Conservation (phyloP, 2,329 filamentous ascomycete genomes). For the Trichophyton schoenleinii region DNA sequence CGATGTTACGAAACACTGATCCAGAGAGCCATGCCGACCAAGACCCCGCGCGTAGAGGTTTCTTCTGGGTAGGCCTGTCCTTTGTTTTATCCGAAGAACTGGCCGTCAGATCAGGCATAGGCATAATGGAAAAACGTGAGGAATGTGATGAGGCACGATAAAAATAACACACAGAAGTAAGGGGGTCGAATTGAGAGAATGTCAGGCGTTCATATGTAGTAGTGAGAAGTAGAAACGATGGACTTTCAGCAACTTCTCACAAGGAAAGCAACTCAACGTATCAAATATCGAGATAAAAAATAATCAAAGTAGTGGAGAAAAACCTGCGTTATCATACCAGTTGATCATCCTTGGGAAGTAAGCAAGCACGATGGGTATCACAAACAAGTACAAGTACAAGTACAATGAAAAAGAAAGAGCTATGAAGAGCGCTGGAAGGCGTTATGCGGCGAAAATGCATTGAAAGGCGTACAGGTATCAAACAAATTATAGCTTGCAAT, state of each 20-base stretch:
- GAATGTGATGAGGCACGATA: neutral
- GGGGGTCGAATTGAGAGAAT: neutral
- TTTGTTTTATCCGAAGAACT: neutral
- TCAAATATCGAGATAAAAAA: neutral
- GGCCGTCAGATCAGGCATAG: neutral
- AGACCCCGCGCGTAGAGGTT: slow-evolving; percentile 10
- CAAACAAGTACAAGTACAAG: neutral
- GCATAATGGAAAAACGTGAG: neutral
- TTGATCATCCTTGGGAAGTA: neutral
- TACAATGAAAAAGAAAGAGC: neutral
- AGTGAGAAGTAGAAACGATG: neutral
- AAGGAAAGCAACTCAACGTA: neutral
- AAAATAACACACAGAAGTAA: neutral
- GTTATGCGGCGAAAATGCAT: neutral
- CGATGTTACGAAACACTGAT: slow-evolving; percentile 5
- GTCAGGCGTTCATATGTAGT: neutral
- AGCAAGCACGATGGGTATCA: neutral
- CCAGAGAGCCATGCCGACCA: slow-evolving; percentile 10
- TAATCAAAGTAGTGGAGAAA: neutral
- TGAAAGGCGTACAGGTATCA: neutral
- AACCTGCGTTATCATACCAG: neutral
- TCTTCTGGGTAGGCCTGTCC: neutral
- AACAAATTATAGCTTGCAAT: neutral
- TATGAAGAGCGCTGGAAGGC: neutral
- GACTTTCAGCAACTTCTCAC: neutral